phyloP scores from a whole-genome alignment of 495 filamentous ascomycete species.

The Penicillium canariense region DNA sequence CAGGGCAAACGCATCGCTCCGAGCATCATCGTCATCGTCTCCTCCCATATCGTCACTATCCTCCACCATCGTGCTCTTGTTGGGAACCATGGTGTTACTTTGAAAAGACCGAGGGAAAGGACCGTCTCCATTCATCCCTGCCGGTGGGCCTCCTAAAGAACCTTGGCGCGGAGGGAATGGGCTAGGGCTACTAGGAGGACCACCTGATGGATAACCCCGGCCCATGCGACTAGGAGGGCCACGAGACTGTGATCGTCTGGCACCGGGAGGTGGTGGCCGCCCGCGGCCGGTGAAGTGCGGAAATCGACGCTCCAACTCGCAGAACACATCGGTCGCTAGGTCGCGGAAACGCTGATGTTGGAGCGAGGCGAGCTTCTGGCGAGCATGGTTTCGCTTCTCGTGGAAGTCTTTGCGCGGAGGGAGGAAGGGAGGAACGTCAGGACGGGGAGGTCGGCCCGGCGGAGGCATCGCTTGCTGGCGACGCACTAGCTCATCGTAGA shows the following conservation, averaged over 20 bases:
- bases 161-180: constrained; percentile 46
- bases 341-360: constrained; percentile 82
- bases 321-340: constrained; percentile 92
- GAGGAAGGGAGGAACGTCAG: constrained; percentile 64
- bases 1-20: constrained; percentile 62
- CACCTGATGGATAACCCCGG: constrained; percentile 43
- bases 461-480: constrained; percentile 66
- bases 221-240: constrained; percentile 38
- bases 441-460: constrained; percentile 51
- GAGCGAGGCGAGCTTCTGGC: constrained; percentile 87
- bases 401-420: constrained; percentile 85
- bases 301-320: constrained; percentile 86
- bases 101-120: constrained; percentile 89
- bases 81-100: constrained; percentile 92
- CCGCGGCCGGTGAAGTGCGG: constrained; percentile 68
- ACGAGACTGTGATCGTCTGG: constrained; percentile 42
- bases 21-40: constrained; percentile 62
- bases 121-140: constrained; percentile 39
- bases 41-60: constrained; percentile 76
- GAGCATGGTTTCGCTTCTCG: constrained; percentile 92
- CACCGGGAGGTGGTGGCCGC: constrained; percentile 38
- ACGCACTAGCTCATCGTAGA: constrained; percentile 91
- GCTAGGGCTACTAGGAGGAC: constrained; percentile 36
- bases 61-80: constrained; percentile 97
- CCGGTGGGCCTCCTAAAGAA: constrained; percentile 48